Percentiles rank a stretch among this genome's conserved stretches.
Evolutionary conservation across 169 alveolate species (phyloP).

Genomic region (Cryptosporidium meleagridis): DNA sequence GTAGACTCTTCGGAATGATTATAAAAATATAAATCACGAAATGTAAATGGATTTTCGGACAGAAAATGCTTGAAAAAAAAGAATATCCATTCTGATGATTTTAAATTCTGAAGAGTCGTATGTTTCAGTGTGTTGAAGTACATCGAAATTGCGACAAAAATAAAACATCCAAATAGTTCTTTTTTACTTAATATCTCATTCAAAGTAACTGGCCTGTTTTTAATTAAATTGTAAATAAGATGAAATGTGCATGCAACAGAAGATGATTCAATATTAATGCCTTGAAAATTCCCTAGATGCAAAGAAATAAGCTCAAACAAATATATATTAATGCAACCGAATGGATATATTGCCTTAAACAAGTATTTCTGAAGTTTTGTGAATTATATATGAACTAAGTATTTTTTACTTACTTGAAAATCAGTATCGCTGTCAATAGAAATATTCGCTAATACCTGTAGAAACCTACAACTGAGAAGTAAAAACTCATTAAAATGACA

Average conservation of each 20-base stretch:
- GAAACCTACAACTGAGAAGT: conserved; percentile 15
- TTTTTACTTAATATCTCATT: neutral
- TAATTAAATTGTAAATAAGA: conserved; percentile 30
- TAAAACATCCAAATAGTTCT: conserved; percentile 49
- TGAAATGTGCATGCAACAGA: conserved; percentile 39
- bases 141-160: conserved; percentile 33
- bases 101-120: neutral
- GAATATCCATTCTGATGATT: conserved; percentile 58
- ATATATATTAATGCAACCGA: conserved; percentile 34
- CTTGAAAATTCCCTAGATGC: neutral
- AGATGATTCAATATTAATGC: neutral
- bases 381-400: neutral
- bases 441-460: conserved; percentile 48
- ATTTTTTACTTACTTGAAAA: conserved; percentile 33
- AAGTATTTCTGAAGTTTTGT: conserved; percentile 17
- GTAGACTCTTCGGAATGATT: conserved; percentile 13
- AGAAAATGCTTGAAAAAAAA: conserved; percentile 37
- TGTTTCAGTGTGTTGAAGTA: neutral
- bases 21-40: conserved; percentile 28
- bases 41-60: conserved; percentile 1
- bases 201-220: conserved; percentile 13
- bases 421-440: neutral
- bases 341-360: conserved; percentile 32
- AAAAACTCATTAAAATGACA: conserved; percentile 9
- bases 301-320: conserved; percentile 36